Conservation (phyloP, 345 rosid species). For the Garcia nutans region DNA sequence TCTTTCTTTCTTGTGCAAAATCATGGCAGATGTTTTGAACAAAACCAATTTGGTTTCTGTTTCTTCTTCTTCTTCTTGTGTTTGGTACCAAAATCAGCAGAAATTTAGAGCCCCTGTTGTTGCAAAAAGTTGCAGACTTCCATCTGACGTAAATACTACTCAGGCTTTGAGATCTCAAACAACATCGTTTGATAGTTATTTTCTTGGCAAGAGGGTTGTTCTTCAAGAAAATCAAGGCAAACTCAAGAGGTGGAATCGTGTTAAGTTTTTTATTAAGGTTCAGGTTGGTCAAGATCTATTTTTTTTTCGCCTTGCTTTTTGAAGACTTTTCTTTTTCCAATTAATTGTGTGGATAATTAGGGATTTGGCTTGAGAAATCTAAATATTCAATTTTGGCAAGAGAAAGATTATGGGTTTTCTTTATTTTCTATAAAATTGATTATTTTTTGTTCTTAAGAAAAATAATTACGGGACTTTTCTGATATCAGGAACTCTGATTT, state of each 20-base stretch:
- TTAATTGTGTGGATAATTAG: neutral
- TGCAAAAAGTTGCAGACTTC: slow-evolving; percentile 33
- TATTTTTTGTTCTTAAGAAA: neutral
- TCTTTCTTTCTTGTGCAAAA: neutral
- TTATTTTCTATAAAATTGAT: neutral
- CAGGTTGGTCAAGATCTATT: slow-evolving; percentile 48
- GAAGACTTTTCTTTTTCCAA: neutral
- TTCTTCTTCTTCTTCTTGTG: slow-evolving; percentile 9
- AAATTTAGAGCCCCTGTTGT: slow-evolving; percentile 21
- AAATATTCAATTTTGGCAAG: neutral
- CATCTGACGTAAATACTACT: slow-evolving; percentile 32
- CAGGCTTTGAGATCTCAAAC: slow-evolving; percentile 32
- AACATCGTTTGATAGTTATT: slow-evolving; percentile 22
- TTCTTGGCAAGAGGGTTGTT: slow-evolving; percentile 48
- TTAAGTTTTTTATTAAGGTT: slow-evolving; percentile 36
- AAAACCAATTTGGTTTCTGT: slow-evolving; percentile 39
- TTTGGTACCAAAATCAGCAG: slow-evolving; percentile 20
- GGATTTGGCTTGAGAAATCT: neutral
- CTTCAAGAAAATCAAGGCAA: slow-evolving; percentile 28
- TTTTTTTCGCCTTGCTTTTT: neutral
- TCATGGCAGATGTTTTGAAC: slow-evolving; percentile 55
- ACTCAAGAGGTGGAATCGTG: slow-evolving; percentile 27
- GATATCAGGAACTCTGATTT: neutral
- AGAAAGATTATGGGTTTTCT: neutral
- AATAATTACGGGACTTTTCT: neutral